These are phyloP conservation scores for Rhizopogon parksii DNA, from an alignment of 1,284 basidiomycete genomes.

Conservation along the genomic window DNA sequence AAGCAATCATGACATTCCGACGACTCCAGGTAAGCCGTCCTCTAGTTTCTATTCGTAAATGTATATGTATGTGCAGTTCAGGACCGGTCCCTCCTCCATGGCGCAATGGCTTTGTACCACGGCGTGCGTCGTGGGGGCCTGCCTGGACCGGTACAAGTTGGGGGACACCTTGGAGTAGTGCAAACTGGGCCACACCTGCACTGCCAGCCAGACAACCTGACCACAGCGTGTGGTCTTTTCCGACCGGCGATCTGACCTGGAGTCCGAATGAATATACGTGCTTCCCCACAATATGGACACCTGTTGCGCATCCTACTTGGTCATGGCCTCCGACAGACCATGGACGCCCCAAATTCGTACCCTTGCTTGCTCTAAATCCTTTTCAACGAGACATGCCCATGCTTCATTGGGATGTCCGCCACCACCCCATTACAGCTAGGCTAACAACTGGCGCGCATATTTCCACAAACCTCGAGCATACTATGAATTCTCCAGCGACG, in stretches of 20 bases:
- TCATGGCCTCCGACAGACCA: constrained; percentile 6
- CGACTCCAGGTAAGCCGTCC: constrained; percentile 13
- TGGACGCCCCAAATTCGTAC: constrained; percentile 23
- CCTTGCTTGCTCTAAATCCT: constrained; percentile 32
- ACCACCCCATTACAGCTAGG: constrained; percentile 27
- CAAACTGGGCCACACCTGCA: background rate
- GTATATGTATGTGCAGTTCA: background rate
- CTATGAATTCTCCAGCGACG: constrained; percentile 22
- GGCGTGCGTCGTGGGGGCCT: background rate
- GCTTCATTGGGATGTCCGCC: constrained; percentile 33
- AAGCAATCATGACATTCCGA: constrained; percentile 17
- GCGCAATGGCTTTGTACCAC: background rate
- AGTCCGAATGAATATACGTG: constrained; percentile 20
- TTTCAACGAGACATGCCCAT: constrained; percentile 25
- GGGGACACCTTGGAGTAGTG: too few species aligned
- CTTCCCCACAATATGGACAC: constrained; percentile 18
- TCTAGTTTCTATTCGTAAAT: background rate
- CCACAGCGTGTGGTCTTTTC: constrained; percentile 20
- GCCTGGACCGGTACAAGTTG: background rate
- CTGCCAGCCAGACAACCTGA: constrained; percentile 18
- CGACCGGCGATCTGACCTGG: constrained; percentile 24
- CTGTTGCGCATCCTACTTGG: constrained; percentile 27
- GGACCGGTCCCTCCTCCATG: background rate
- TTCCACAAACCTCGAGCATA: constrained; percentile 18
- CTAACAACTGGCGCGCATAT: constrained; percentile 28